These are phyloP conservation scores for Peronospora destructor DNA, from an alignment of 352 stramenopile species.

Conservation along the genomic window DNA sequence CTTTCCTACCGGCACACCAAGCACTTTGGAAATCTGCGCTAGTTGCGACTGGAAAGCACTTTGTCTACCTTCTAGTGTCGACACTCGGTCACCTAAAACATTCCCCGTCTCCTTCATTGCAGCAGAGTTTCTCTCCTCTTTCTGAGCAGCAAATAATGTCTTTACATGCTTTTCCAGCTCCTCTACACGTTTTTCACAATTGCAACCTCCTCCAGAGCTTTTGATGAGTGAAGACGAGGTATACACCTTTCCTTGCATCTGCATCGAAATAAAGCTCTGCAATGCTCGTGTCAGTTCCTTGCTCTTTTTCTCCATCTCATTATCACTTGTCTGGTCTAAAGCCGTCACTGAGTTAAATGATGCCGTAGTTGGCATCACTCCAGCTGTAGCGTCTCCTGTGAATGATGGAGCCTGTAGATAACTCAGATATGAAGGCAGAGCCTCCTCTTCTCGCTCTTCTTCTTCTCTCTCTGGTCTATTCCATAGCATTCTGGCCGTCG, in stretches of 20 bases:
- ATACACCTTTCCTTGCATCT: slow-evolving; percentile 31
- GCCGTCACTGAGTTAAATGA: slow-evolving; percentile 3
- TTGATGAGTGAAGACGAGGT: not conserved
- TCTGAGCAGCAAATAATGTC: slow-evolving; percentile 18
- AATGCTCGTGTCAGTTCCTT: slow-evolving; percentile 45
- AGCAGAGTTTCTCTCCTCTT: slow-evolving; percentile 2
- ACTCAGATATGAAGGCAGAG: slow-evolving; percentile 62
- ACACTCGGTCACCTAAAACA: slow-evolving; percentile 56
- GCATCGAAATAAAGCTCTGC: slow-evolving; percentile 44
- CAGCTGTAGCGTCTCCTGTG: slow-evolving; percentile 4
- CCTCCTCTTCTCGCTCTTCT: slow-evolving; percentile 65
- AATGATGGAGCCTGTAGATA: slow-evolving; percentile 44
- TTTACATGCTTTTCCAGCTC: slow-evolving; percentile 57
- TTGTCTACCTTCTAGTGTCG: slow-evolving; percentile 66
- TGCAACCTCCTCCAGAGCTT: slow-evolving; percentile 14
- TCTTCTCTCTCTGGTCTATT: slow-evolving; percentile 52
- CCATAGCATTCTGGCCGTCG: slow-evolving; percentile 39
- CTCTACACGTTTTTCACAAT: slow-evolving; percentile 44
- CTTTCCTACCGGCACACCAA: slow-evolving; percentile 56
- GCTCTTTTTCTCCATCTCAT: slow-evolving; percentile 37
- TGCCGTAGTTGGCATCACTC: not conserved
- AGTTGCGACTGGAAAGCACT: slow-evolving; percentile 78
- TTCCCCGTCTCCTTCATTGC: slow-evolving; percentile 11
- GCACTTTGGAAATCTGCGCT: slow-evolving; percentile 66
- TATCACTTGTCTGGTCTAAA: not conserved